Evolutionary conservation across 163 green algal species (phyloP).

Genomic region (Chloroidium sp.): DNA sequence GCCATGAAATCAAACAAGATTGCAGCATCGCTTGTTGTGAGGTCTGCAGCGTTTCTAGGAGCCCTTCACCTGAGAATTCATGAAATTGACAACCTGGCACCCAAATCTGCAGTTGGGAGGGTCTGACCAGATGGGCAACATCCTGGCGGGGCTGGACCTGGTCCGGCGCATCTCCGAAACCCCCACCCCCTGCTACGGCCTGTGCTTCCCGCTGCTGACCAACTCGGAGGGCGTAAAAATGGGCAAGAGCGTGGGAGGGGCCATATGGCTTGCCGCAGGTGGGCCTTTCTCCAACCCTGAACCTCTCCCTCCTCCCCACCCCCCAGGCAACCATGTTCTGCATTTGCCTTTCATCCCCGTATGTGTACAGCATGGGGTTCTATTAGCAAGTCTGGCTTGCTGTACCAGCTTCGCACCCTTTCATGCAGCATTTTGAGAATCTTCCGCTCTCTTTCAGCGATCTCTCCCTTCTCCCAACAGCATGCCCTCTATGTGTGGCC

Average conservation of each 20-base stretch:
- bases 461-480: too few species aligned
- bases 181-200: slow-evolving; percentile 51
- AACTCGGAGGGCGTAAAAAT: slow-evolving; percentile 90
- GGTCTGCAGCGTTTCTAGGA: too few species aligned
- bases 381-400: too few species aligned
- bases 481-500: too few species aligned
- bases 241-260: slow-evolving; percentile 89
- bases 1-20: too few species aligned
- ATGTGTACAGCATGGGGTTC: neutral
- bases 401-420: too few species aligned
- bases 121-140: slow-evolving; percentile 99
- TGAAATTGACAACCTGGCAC: too few species aligned
- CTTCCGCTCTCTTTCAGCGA: too few species aligned
- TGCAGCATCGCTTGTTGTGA: too few species aligned
- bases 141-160: slow-evolving; percentile 63
- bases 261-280: slow-evolving; percentile 64
- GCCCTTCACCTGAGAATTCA: too few species aligned
- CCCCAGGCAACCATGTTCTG: neutral
- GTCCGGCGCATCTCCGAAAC: slow-evolving; percentile 20
- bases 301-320: neutral
- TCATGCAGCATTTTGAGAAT: too few species aligned
- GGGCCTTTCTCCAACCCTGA: neutral
- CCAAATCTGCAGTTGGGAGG: slow-evolving; percentile 62
- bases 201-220: slow-evolving; percentile 90
- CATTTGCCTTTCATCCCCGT: neutral